These are phyloP conservation scores for Gastroboletus turbinatus DNA, from an alignment of 1,284 basidiomycete species.

Conservation along the genomic window DNA sequence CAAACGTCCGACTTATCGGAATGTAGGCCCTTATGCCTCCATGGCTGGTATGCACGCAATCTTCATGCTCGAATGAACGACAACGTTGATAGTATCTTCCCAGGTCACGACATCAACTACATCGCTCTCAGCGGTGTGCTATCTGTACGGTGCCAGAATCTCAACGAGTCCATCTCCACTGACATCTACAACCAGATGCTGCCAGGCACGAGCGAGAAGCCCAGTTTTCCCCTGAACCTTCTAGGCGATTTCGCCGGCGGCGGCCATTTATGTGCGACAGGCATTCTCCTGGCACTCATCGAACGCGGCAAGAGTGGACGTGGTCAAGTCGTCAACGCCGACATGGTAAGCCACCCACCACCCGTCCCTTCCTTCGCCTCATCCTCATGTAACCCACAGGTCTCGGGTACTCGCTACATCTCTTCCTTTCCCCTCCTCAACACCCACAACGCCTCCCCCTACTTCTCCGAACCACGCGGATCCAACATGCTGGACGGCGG, in stretches of 20 bases:
- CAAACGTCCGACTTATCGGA: conserved; percentile 16
- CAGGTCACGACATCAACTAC: conserved; percentile 86
- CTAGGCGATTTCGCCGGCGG: conserved; percentile 85
- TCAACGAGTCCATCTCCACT: not conserved
- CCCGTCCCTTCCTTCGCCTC: not conserved
- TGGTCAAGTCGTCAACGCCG: conserved; percentile 75
- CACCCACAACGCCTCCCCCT: conserved; percentile 37
- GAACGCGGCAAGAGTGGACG: conserved; percentile 61
- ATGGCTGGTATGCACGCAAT: conserved; percentile 58
- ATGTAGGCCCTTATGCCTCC: conserved; percentile 57
- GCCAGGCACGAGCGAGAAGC: conserved; percentile 62
- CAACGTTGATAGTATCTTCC: conserved; percentile 4
- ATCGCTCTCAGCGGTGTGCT: conserved; percentile 79
- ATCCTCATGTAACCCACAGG: conserved; percentile 40
- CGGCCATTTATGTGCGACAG: conserved; percentile 69
- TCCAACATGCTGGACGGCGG: conserved; percentile 74
- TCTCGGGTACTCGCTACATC: conserved; percentile 77
- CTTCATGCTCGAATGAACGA: not conserved
- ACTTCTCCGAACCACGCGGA: conserved; percentile 51
- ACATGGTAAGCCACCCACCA: conserved; percentile 59
- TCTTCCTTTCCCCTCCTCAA: conserved; percentile 69
- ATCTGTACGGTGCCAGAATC: conserved; percentile 47
- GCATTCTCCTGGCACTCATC: conserved; percentile 75
- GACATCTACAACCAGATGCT: conserved; percentile 51
- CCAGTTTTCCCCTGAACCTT: conserved; percentile 73